These are phyloP conservation scores for Cytidiella melzeri DNA, from an alignment of 768 basidiomycete species.

Conservation along the genomic window DNA sequence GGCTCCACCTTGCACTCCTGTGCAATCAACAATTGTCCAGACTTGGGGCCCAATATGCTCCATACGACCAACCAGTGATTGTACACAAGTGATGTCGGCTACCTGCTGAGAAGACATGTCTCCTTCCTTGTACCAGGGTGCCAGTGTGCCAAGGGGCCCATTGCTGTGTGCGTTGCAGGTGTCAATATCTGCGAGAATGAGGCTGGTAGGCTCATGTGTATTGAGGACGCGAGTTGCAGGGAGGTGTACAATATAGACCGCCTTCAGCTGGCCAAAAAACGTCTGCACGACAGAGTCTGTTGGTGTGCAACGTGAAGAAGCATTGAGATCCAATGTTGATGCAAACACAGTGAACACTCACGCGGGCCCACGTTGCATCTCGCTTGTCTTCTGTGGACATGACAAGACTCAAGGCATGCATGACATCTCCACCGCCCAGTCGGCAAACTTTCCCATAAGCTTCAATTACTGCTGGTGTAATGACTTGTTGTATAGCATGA, in stretches of 20 bases:
- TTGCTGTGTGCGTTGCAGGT: conserved; percentile 1
- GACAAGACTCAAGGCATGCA: neutral
- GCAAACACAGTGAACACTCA: neutral
- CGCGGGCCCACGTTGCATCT: neutral
- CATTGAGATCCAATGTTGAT: neutral
- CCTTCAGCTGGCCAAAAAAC: neutral
- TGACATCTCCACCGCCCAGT: neutral
- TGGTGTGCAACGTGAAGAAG: neutral
- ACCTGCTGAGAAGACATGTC: neutral
- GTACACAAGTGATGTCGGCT: neutral
- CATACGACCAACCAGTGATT: neutral
- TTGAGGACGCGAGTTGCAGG: neutral
- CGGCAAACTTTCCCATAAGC: neutral
- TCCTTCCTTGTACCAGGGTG: too few species aligned
- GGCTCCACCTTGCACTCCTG: too few species aligned
- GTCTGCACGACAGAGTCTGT: neutral
- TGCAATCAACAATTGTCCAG: too few species aligned
- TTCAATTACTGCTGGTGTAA: neutral
- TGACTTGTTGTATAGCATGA: neutral
- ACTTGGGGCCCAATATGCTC: too few species aligned
- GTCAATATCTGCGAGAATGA: neutral
- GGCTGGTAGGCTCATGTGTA: neutral
- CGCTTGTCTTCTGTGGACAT: neutral
- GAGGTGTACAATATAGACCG: neutral
- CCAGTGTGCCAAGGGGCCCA: neutral